Evolutionary conservation across 2,329 filamentous ascomycete genomes (phyloP).

Genomic region (Chaetothyriales sp.): DNA sequence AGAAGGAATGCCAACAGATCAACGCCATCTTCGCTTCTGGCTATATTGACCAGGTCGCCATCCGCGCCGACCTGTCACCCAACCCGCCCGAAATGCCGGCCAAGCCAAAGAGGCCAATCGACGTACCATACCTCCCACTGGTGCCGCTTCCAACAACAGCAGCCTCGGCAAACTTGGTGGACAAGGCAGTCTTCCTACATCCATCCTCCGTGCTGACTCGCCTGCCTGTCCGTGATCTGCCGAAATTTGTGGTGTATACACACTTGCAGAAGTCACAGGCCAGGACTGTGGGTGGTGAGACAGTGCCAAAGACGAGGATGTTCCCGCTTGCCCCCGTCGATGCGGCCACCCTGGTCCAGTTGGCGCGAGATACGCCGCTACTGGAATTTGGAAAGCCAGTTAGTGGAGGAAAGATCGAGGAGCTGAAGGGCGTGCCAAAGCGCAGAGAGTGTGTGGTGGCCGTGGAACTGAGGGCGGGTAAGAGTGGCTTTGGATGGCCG

Average conservation of each 20-base stretch:
- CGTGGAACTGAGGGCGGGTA: conserved; percentile 58
- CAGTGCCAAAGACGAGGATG: conserved; percentile 64
- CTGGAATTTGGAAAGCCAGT: conserved; percentile 79
- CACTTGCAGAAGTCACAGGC: conserved; percentile 59
- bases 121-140: conserved; percentile 81
- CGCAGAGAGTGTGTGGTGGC: conserved; percentile 69
- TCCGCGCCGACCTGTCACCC: conserved; percentile 74
- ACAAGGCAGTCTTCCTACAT: conserved; percentile 70
- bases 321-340: conserved; percentile 70
- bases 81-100: conserved; percentile 50
- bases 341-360: conserved; percentile 55
- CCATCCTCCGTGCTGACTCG: conserved; percentile 67
- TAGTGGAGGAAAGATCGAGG: conserved; percentile 64
- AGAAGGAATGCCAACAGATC: conserved; percentile 50
- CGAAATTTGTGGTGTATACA: conserved; percentile 74
- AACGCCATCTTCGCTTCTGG: conserved; percentile 86
- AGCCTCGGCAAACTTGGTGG: conserved; percentile 33
- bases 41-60: conserved; percentile 87
- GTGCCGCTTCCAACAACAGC: conserved; percentile 36
- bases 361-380: conserved; percentile 74
- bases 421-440: conserved; percentile 31
- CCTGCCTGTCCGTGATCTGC: conserved; percentile 55
- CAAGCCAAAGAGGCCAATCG: conserved; percentile 70
- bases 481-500: conserved; percentile 60
- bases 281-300: conserved; percentile 33